A percentile compares a stretch with the other conserved stretches of the same genome.
phyloP scores from a whole-genome alignment of 495 filamentous ascomycete species.

The Neurospora sp. region DNA sequence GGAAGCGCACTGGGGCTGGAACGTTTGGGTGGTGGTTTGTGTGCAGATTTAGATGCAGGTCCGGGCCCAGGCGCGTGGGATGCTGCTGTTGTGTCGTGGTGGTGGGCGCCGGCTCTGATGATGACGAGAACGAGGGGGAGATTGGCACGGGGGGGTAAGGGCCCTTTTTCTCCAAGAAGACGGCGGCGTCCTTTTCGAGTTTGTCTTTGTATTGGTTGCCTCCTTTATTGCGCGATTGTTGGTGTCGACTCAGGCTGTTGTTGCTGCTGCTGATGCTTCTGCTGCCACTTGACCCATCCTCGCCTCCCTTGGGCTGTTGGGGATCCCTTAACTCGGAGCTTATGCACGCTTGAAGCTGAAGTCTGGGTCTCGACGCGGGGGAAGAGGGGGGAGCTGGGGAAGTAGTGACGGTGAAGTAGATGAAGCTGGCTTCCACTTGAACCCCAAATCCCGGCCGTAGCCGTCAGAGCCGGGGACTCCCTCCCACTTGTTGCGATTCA shows the following conservation, averaged over 20 bases:
- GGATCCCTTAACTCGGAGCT: not conserved
- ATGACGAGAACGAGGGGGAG: not conserved
- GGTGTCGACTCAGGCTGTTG: not conserved
- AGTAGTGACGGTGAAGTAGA: not conserved
- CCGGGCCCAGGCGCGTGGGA: not conserved
- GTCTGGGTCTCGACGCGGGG: not conserved
- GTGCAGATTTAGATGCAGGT: not conserved
- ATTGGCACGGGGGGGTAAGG: not conserved
- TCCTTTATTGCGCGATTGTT: not conserved
- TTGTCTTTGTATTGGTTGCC: not conserved
- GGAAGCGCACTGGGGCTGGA: not conserved
- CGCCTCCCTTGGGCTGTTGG: not conserved
- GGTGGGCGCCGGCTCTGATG: not conserved
- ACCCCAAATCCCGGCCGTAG: not conserved
- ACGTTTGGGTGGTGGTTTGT: not conserved
- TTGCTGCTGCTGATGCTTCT: not conserved
- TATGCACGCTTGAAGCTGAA: not conserved
- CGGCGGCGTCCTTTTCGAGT: not conserved
- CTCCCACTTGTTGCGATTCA: not conserved
- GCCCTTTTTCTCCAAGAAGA: not conserved
- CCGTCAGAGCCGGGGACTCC: not conserved
- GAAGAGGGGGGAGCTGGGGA: not conserved
- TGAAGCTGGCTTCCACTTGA: not conserved
- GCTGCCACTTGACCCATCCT: not conserved
- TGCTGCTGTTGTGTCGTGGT: not conserved